Base-by-base conservation (phyloP, 208 protist species). In the Wallacemonas collosoma region DNA sequence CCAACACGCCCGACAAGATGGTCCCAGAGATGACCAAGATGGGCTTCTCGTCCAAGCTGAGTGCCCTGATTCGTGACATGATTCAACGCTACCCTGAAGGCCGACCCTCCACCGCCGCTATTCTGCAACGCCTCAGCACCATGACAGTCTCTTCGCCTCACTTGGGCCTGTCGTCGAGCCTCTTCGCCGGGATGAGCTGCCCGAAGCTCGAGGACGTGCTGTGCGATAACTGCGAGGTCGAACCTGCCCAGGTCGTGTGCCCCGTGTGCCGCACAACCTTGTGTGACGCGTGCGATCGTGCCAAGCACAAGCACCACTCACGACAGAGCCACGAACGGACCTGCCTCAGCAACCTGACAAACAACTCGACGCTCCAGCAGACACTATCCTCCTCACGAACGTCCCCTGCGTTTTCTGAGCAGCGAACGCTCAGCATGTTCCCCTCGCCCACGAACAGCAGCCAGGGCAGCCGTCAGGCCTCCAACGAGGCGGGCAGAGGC, bases 141-240 rank as follows among this genome's bases (percentile, higher is more conserved):
- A 87, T 92, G 68, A 84, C 70, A 15, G 53, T 74, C 26, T 38
- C 78, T 9, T 62, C 73, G 11, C 17, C 55, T 39, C 39, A 72
- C 17, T 68, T 80, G 26, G 75, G 79, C 45, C 57, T 85, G 58
- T 85, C 79, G 6, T 64, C 73, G 51, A 83, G 39, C 60, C 70
- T 85, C 56, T 85, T 82, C 58, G 56, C 60, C 14, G 82, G 79
- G 7, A 86, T 89, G 81, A 85, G 81, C 71, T 92, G 81, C 68
- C 83, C 83, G 38, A 88, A 84, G 63, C 26, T 81, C 1, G 43
- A 70, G 4, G 76, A 77, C 3, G 56, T 75, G 7, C 60, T 91
- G 14, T 94, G 89, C 74, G 83, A 85, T 65, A 64, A 88, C 15
- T 94, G 87, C 72, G 85, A 94, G 71, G 89, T 90, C 41, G 79